Evolutionary conservation across 108 stramenopile genomes (phyloP).

Genomic region (Chaetoceros muelleri): DNA sequence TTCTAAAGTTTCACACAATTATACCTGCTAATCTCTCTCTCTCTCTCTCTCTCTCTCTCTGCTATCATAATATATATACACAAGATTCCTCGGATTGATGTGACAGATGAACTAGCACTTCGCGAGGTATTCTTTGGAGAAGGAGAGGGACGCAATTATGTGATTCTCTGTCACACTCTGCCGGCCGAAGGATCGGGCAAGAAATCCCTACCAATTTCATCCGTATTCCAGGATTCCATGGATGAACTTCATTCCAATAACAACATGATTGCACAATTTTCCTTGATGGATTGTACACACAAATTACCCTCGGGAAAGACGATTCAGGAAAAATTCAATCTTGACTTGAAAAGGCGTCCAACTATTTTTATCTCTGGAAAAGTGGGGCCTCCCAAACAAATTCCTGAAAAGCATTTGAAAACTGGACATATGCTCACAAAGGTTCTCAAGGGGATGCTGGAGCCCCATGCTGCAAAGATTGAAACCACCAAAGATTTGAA

Average conservation of each 20-base stretch:
- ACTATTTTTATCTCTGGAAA: slow-evolving; percentile 71
- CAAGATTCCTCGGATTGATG: slow-evolving; percentile 64
- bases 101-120: slow-evolving; percentile 56
- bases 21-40: neutral
- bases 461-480: slow-evolving; percentile 75
- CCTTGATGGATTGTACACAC: slow-evolving; percentile 68
- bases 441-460: slow-evolving; percentile 51
- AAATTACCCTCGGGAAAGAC: slow-evolving; percentile 55
- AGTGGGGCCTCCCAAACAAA: slow-evolving; percentile 60
- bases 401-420: slow-evolving; percentile 70
- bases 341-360: slow-evolving; percentile 60
- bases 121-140: slow-evolving; percentile 78
- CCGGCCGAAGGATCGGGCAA: slow-evolving; percentile 23
- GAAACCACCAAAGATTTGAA: slow-evolving; percentile 77
- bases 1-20: too few species aligned
- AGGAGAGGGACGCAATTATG: slow-evolving; percentile 44
- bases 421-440: slow-evolving; percentile 75
- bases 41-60: slow-evolving; percentile 4
- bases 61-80: slow-evolving; percentile 4
- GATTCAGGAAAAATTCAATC: slow-evolving; percentile 62
- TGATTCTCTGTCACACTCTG: slow-evolving; percentile 55
- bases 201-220: slow-evolving; percentile 31
- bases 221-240: slow-evolving; percentile 64
- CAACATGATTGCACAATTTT: slow-evolving; percentile 49
- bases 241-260: slow-evolving; percentile 30